Evolutionary conservation across 2,329 filamentous ascomycete genomes (phyloP), one percentile per base, ranked within the genome.

Genomic region (Diaporthe amygdali): DNA sequence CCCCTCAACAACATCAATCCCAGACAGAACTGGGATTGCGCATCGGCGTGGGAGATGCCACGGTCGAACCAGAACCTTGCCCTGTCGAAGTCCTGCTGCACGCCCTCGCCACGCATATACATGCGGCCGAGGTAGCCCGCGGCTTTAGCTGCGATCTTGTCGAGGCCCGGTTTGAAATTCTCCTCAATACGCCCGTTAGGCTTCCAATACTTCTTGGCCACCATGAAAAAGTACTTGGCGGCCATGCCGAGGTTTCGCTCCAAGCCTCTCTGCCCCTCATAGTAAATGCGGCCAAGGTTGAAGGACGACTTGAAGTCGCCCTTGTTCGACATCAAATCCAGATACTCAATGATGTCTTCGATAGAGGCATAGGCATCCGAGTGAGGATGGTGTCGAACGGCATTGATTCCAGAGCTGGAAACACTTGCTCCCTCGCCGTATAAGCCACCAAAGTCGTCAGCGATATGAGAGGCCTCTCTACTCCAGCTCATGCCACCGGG

Each of bases 351-450:
- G 20, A 98, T 93, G 80, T 99, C 96, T 76, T 97, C 95, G 71
- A 98, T 90, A 20, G 94, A 93, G 1, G 95, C 94, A 77, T 97
- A 93, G 1, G 93, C 90, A 78, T 96, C 93, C 3, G 94, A 94
- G 74, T 93, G 92, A 1, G 91, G 88, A 69, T 91, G 90, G 25
- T 91, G 90, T 74, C 91, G 91, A 77, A 92, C 89, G 5, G 95
- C 94, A 78, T 97, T 95, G 70, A 89, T 87, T 5, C 96, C 96
- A 0, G 96, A 93, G 78, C 95, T 98, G 30, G 92, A 92, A 47
- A 92, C 94, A 79, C 96, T 98, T 15, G 96, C 96, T 4, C 96
- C 97, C 82, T 97, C 94, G 56, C 96, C 97, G 79, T 98, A 99
- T 8, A 97, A 93, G 52, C 96, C 96, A 9, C 96, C 97, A 37